These are phyloP conservation scores for Cytospora leucostoma DNA, from an alignment of 2,329 filamentous ascomycete species.

Conservation along the genomic window DNA sequence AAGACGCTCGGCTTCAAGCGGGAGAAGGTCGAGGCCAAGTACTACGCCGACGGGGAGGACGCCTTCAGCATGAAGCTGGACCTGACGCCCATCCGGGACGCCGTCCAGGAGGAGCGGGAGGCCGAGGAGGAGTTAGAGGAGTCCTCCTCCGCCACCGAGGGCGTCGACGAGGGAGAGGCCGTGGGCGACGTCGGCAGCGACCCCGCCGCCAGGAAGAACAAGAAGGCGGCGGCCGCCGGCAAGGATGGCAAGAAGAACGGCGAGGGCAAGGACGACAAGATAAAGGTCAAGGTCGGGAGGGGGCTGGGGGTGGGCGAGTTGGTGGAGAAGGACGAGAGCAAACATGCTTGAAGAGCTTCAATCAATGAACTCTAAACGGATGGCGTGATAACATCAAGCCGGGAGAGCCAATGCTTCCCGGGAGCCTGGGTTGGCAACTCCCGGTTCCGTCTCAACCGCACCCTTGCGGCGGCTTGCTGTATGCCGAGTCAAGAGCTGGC, in stretches of 20 bases:
- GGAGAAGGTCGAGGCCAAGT: constrained; percentile 83
- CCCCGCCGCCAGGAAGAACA: constrained; percentile 35
- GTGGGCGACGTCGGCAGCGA: constrained; percentile 66
- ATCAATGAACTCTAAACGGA: neutral
- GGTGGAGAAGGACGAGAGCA: constrained; percentile 70
- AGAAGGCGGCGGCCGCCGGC: constrained; percentile 39
- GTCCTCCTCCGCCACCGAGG: constrained; percentile 32
- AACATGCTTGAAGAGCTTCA: constrained; percentile 39
- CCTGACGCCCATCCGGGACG: constrained; percentile 61
- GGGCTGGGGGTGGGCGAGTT: constrained; percentile 76
- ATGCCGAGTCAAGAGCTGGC: neutral
- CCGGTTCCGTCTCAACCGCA: neutral
- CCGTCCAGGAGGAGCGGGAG: constrained; percentile 47
- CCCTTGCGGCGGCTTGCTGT: neutral
- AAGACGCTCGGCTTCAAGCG: constrained; percentile 88
- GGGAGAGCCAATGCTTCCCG: neutral
- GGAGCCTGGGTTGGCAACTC: neutral
- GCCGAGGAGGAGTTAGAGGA: constrained; percentile 23
- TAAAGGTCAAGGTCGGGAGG: constrained; percentile 83
- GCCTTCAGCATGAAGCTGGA: constrained; percentile 93
- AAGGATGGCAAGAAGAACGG: constrained; percentile 41
- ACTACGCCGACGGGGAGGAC: constrained; percentile 98
- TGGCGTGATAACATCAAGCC: neutral
- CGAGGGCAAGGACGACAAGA: constrained; percentile 60
- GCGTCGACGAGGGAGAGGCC: constrained; percentile 66